These are phyloP conservation scores for Lactifluus pinguis DNA, from an alignment of 768 basidiomycete genomes.

Conservation along the genomic window DNA sequence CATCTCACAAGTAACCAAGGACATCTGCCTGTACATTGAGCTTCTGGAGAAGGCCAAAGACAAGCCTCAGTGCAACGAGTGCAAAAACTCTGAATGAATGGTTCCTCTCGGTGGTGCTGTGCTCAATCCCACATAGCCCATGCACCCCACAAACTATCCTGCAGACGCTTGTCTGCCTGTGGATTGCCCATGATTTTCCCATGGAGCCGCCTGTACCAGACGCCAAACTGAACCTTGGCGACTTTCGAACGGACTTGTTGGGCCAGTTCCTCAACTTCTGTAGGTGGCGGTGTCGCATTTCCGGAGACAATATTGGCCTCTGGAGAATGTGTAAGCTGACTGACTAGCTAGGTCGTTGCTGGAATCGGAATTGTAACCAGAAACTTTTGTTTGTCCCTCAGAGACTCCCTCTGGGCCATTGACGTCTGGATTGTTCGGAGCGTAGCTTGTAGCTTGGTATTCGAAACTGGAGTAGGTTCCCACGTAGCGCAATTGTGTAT, in stretches of 20 bases:
- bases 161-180: constrained; percentile 15
- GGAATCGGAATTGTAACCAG: neutral
- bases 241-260: neutral
- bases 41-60: neutral
- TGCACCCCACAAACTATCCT: constrained; percentile 37
- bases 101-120: neutral
- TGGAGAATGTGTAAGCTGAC: neutral
- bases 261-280: neutral
- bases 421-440: too few relatives aligned
- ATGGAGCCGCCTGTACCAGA: constrained; percentile 24
- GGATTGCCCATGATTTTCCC: constrained; percentile 22
- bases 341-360: neutral
- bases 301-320: neutral
- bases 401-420: neutral
- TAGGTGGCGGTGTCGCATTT: neutral
- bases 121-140: constrained; percentile 61
- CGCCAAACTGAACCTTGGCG: neutral
- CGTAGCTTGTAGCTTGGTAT: neutral
- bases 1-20: too few relatives aligned
- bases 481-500: neutral
- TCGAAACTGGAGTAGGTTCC: neutral
- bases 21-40: neutral
- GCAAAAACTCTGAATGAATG: neutral
- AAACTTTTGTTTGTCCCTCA: neutral
- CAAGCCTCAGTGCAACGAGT: neutral